Base-by-base conservation (phyloP, 2,329 filamentous ascomycete species). In the Hysterium pulicare region DNA sequence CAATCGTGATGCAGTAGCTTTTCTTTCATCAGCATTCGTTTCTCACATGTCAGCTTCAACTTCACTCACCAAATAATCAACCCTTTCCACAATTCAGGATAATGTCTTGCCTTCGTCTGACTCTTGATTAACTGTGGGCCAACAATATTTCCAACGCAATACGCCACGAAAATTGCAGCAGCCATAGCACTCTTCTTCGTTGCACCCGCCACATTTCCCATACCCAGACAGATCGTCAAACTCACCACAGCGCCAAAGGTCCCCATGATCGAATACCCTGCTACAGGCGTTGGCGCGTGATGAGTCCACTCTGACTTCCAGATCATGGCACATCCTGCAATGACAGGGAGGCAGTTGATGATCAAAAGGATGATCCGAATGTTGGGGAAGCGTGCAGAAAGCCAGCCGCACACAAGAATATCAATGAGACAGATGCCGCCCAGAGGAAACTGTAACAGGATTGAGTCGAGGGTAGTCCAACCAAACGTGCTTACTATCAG, bases 141-240 rank as follows among this genome's bases (percentile, higher is more conserved):
- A 19, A 89, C 80, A 38, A 90, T 89, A 53, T 89, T 89, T 1
- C 85, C 79, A 5, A 89, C 81, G 42, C 83, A 86, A 57, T 89
- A 89, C 0, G 83, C 84, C 0, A 87, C 83, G 48, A 89, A 90
- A 1, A 87, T 83, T 0, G 82, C 81, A 0, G 82, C 81, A 0
- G 85, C 83, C 74, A 86, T 87, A 54, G 85, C 82, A 49, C 81
- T 85, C 71, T 89, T 89, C 69, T 90, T 90, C 0, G 85, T 89
- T 19, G 85, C 78, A 13, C 86, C 86, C 0, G 85, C 84, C 0
- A 89, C 83, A 50, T 90, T 90, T 9, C 79, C 78, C 72, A 79
- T 79, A 0, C 76, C 77, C 2, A 81, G 57, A 0, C 71, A 72
- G 32, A 82, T 78, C 2, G 76, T 74, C n/a, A 79, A 68, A 33